Evolutionary conservation across 768 basidiomycete genomes (phyloP), one percentile per base, ranked within the genome.

Genomic region (Lentinula sp.): DNA sequence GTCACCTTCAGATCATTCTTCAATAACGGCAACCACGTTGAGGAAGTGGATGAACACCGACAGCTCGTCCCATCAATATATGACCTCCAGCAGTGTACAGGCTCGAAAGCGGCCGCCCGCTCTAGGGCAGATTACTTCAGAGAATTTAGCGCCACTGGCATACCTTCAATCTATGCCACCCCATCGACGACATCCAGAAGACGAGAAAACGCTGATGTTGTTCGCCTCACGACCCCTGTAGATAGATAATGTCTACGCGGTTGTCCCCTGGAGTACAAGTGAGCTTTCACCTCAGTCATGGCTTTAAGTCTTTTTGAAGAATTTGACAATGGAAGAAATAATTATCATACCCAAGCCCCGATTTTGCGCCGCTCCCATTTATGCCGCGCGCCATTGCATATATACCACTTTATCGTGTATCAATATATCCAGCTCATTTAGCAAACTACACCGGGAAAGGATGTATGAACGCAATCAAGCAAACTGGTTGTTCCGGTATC

Each of bases 131-230:
- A 33, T 59, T n/a, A 45, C 13, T n/a, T 10, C 45, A 20, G 71
- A 74, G 53, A 66, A 67, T 51, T 81, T 90, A 32, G 87, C 87
- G 15, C 88, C 88, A 23, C 76, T 90, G 6, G 77, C 83, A n/a
- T 90, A 88, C 70, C 79, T 88, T 48, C 81, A 88, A 69, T 82
- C 81, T 49, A 77, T 83, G 42, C 79, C 86, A 15, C 85, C 85
- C 35, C 81, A 80, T 49, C 83, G 84, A 67, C 82, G 88, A 57
- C 84, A 90, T 65, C 87, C 88, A 1, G 75, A 87, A 56, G 89
- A 91, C 64, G 81, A 81, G 64, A 76, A 77, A 60, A 75, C 78
- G 28, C 70, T 84, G 60, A 81, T 80, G 67, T 69, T 72, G 13
- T 72, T 80, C 59, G 39, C 63, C 15, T 28, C 48, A 20, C 42